Conservation (phyloP, 2,329 filamentous ascomycete genomes). For the Xenoacremonium recifei region DNA sequence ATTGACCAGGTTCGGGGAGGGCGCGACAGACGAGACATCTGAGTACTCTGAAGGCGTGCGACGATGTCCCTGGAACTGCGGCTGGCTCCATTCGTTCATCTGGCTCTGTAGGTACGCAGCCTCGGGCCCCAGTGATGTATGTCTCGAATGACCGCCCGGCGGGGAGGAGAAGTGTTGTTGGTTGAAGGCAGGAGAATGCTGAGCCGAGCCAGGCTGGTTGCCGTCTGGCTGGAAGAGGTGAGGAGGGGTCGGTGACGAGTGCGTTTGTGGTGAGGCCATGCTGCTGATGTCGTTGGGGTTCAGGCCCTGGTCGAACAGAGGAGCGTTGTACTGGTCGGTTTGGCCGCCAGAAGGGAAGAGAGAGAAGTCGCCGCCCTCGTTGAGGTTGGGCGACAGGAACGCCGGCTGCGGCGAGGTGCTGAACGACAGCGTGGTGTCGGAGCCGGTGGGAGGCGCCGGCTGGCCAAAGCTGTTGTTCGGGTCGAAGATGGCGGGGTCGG, state of each 20-base stretch:
- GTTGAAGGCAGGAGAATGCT: conserved; percentile 57
- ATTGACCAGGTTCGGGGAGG: conserved; percentile 77
- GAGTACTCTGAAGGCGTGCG: conserved; percentile 88
- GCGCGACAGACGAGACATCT: conserved; percentile 82
- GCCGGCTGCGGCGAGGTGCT: conserved; percentile 40
- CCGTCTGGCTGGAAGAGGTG: conserved; percentile 52
- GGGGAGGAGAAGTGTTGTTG: conserved; percentile 55
- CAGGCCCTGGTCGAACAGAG: conserved; percentile 56
- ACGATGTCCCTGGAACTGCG: conserved; percentile 76
- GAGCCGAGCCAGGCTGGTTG: conserved; percentile 46
- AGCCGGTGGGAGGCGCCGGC: conserved; percentile 33
- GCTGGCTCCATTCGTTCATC: conserved; percentile 50
- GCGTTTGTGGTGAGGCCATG: conserved; percentile 55
- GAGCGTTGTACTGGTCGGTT: conserved; percentile 58
- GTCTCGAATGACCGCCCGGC: conserved; percentile 50
- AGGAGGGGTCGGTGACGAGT: conserved; percentile 56
- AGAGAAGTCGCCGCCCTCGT: conserved; percentile 59
- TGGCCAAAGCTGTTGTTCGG: conserved; percentile 44
- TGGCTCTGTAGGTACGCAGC: conserved; percentile 55
- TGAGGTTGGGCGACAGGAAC: conserved; percentile 52
- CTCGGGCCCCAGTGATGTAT: conserved; percentile 57
- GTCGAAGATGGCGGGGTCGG: conserved; percentile 39
- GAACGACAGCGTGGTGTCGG: conserved; percentile 40
- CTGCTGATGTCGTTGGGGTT: conserved; percentile 47
- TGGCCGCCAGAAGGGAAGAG: conserved; percentile 58